These are phyloP conservation scores for Aspergillus viridinutans DNA, from an alignment of 2,329 filamentous ascomycete species.

Conservation along the genomic window DNA sequence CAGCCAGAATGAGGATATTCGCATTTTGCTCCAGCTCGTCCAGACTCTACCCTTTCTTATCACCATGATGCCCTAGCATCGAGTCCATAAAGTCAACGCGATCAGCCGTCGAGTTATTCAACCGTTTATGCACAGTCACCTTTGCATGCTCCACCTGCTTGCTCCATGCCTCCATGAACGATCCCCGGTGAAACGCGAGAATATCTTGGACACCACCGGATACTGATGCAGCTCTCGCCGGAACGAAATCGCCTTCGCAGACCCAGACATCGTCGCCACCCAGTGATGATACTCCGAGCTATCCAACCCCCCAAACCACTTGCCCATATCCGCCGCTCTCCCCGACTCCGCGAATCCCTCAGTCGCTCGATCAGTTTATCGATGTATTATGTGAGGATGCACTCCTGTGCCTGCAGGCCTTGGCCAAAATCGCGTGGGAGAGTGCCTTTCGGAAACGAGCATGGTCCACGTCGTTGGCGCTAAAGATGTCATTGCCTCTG, in stretches of 20 bases:
- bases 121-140: constrained; percentile 2
- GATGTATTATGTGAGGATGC: constrained; percentile 27
- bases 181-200: background rate
- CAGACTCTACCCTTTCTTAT: constrained; percentile 11
- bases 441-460: constrained; percentile 25
- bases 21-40: constrained; percentile 35
- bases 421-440: constrained; percentile 23
- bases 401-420: constrained; percentile 35
- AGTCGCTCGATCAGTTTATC: constrained; percentile 25
- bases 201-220: background rate
- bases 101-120: background rate
- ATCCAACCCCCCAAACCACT: constrained; percentile 21
- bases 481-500: constrained; percentile 8
- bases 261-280: constrained; percentile 18
- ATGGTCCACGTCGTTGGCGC: constrained; percentile 18
- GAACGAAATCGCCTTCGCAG: background rate
- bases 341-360: constrained; percentile 4
- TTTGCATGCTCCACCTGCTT: background rate
- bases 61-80: constrained; percentile 11
- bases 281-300: constrained; percentile 17
- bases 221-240: background rate
- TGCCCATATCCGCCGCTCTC: constrained; percentile 17
- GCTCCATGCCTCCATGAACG: background rate
- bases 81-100: constrained; percentile 13
- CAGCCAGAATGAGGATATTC: constrained; percentile 35